A percentile compares a stretch with the other conserved stretches of the same genome.
phyloP scores from a whole-genome alignment of 257 asterid species.

The Penstemon davidsonii region DNA sequence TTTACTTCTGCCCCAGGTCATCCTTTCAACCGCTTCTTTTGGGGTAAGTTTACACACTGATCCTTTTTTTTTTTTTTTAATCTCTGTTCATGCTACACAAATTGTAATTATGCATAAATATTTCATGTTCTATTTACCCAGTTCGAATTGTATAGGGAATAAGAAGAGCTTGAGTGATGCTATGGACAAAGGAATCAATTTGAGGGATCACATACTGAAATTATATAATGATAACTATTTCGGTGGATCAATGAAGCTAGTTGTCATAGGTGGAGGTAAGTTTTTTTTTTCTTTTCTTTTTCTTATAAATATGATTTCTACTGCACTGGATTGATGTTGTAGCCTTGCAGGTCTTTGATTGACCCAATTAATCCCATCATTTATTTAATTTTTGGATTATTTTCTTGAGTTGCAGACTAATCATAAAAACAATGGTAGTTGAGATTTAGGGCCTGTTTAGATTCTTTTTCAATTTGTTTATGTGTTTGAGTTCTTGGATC shows the following conservation, averaged over 20 bases:
- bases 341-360: conserved; percentile 12
- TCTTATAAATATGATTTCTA: neutral
- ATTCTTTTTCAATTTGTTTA: too few relatives aligned
- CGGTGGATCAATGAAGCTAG: conserved; percentile 93
- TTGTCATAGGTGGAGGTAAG: conserved; percentile 91
- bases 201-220: conserved; percentile 72
- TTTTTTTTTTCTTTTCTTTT: neutral
- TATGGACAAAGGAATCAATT: conserved; percentile 79
- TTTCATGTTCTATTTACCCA: neutral
- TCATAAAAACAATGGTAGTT: neutral
- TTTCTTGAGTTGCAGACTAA: neutral
- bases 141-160: conserved; percentile 56
- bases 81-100: conserved; percentile 22
- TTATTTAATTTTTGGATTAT: conserved; percentile 8
- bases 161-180: conserved; percentile 95
- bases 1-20: conserved; percentile 74
- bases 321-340: neutral
- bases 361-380: neutral
- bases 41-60: conserved; percentile 55
- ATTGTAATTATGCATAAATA: conserved; percentile 21
- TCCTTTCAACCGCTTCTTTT: conserved; percentile 85
- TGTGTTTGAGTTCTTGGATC: too few relatives aligned
- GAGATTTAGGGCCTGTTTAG: conserved; percentile 2
- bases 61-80: neutral
- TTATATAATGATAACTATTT: conserved; percentile 68